Base-by-base conservation (phyloP, 148 eudicot species). In the Salicornia ramosissima region DNA sequence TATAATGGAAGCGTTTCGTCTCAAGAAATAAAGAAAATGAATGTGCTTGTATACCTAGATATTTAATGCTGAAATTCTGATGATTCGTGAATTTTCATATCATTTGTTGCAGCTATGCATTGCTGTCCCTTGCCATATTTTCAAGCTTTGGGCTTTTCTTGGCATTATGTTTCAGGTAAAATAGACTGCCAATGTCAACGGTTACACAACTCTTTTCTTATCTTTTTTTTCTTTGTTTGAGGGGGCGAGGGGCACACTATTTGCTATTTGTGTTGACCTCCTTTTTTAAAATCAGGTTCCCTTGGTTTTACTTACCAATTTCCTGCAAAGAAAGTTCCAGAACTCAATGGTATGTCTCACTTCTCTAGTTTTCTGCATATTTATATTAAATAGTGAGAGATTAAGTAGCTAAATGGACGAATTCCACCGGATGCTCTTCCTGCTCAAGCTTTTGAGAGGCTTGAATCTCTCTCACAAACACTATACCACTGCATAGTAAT, bases 131-230 rank as follows among this genome's bases (percentile, higher is more conserved):
- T 93, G 96, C 81, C 95, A 88, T 54, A 88, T 90, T 40, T 93
- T 93, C 84, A 90, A 87, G 74, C 86, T 88, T 67, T 93, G 98
- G 98, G 98, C 98, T 65, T 93, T 93, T 77, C 72, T 88, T 34
- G 90, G 95, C 42, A 93, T 93, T 62, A 88, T 93, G 98, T 80
- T 87, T 75, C 96, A 93, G 98, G 98, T 90, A 84, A 66, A 30
- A 24, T 22, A 19, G 50, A 24, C 58, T 64, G 52, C 19, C 67
- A 22, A 53, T 12, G 8, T n/a, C n/a, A n/a, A n/a, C n/a, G n/a
- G n/a, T n/a, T n/a, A 1, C 34, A 16, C 39, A 34, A 30, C 10
- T 33, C 55, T 26, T 36, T 28, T 29, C 45, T 28, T 39, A 0
- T 10, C 18, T 15, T 34, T 3, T n/a, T 21, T 8, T 7, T 61